phyloP scores from a whole-genome alignment of 768 basidiomycete species.

The Agaricus blazei region DNA sequence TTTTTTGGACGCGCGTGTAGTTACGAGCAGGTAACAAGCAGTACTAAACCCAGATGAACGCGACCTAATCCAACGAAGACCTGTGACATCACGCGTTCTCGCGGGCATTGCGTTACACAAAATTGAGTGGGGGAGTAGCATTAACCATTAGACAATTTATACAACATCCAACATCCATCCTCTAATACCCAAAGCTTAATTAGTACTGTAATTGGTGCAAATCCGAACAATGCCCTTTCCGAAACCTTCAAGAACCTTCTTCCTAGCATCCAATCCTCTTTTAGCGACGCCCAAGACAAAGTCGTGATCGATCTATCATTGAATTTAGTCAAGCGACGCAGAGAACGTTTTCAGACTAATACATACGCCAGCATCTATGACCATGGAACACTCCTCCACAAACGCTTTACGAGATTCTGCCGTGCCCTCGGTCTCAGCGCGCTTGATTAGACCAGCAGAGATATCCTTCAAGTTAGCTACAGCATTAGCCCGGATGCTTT shows the following conservation, averaged over 20 bases:
- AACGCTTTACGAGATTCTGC: conserved; percentile 48
- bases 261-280: conserved; percentile 64
- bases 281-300: conserved; percentile 58
- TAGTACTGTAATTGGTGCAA: conserved; percentile 29
- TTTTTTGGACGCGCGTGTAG: not conserved
- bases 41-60: conserved; percentile 1
- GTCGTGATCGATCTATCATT: conserved; percentile 62
- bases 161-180: not conserved
- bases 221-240: conserved; percentile 65
- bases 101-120: not conserved
- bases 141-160: not conserved
- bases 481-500: conserved; percentile 52
- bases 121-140: conserved; percentile 2
- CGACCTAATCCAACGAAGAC: not conserved
- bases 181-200: not conserved
- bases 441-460: conserved; percentile 42
- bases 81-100: conserved; percentile 8
- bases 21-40: not conserved
- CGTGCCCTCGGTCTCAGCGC: conserved; percentile 48
- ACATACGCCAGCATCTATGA: conserved; percentile 32
- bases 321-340: conserved; percentile 1
- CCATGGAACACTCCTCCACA: conserved; percentile 40
- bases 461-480: conserved; percentile 51
- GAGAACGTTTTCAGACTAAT: not conserved
- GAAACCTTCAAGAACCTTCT: conserved; percentile 65